These are phyloP conservation scores for Polyporus tsugae DNA, from an alignment of 1,284 basidiomycete species.

Conservation along the genomic window DNA sequence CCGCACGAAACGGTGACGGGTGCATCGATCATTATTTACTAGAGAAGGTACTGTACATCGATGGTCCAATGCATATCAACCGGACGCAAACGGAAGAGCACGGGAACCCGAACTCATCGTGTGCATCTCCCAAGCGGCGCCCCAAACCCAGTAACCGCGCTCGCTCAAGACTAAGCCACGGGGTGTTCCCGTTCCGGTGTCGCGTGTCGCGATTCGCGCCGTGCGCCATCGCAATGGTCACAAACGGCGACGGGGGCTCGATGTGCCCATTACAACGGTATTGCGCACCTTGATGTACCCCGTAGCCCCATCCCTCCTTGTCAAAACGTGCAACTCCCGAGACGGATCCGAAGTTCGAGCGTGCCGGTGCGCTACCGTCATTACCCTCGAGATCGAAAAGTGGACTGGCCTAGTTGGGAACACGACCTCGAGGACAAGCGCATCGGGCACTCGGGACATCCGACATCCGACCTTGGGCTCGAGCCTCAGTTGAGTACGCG, in stretches of 20 bases:
- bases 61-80: no score
- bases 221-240: not conserved
- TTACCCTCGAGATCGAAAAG: not conserved
- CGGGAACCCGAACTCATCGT: no score
- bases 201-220: not conserved
- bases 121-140: no score
- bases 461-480: not conserved
- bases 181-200: not conserved
- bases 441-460: no score
- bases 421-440: not conserved
- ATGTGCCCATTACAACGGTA: not conserved
- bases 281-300: not conserved
- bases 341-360: not conserved
- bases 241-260: not conserved
- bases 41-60: no score
- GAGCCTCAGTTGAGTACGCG: not conserved
- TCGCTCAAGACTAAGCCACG: not conserved
- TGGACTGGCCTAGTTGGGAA: not conserved
- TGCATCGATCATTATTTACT: no score
- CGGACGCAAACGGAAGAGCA: no score
- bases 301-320: not conserved
- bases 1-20: no score
- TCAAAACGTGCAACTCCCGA: not conserved
- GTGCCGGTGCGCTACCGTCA: not conserved
- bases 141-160: not conserved